These are phyloP conservation scores for Selaginella tamariscina DNA, from an alignment of 75 land plant species.

Conservation along the genomic window DNA sequence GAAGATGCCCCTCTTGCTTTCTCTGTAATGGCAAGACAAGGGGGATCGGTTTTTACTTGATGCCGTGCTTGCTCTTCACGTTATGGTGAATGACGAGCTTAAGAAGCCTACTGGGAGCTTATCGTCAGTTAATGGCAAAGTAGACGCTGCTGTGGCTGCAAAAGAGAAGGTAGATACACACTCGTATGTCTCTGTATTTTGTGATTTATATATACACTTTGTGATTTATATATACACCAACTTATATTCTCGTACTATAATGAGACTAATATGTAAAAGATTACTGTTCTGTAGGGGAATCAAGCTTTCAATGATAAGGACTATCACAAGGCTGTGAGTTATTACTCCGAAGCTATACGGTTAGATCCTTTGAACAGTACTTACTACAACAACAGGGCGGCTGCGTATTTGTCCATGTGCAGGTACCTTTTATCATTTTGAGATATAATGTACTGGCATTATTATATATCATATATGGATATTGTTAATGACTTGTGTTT, in stretches of 20 bases:
- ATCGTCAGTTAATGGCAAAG: constrained; percentile 36
- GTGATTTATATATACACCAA: background rate
- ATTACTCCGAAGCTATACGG: constrained; percentile 84
- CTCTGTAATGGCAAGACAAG: constrained; percentile 71
- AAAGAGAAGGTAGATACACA: constrained; percentile 68
- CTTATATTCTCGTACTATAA: background rate
- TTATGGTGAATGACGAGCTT: constrained; percentile 48
- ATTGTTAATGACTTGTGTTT: no score
- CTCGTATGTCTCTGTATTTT: background rate
- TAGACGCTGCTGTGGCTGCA: constrained; percentile 58
- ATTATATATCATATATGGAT: no score
- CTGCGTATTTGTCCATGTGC: constrained; percentile 69
- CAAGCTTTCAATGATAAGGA: constrained; percentile 77
- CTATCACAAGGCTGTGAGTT: constrained; percentile 56
- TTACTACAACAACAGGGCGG: constrained; percentile 88
- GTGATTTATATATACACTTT: no score
- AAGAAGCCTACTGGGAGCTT: background rate
- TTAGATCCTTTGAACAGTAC: constrained; percentile 59
- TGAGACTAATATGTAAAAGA: no score
- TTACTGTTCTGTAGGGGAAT: constrained; percentile 57
- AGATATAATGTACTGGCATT: no score
- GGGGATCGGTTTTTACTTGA: constrained; percentile 85
- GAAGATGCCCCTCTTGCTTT: constrained; percentile 53
- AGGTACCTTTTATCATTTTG: constrained; percentile 35
- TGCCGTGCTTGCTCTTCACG: constrained; percentile 48